A percentile compares a stretch with the other conserved stretches of the same genome.
Evolutionary conservation across 1,284 basidiomycete genomes (phyloP).

Genomic region (Ceratobasidium sp.): DNA sequence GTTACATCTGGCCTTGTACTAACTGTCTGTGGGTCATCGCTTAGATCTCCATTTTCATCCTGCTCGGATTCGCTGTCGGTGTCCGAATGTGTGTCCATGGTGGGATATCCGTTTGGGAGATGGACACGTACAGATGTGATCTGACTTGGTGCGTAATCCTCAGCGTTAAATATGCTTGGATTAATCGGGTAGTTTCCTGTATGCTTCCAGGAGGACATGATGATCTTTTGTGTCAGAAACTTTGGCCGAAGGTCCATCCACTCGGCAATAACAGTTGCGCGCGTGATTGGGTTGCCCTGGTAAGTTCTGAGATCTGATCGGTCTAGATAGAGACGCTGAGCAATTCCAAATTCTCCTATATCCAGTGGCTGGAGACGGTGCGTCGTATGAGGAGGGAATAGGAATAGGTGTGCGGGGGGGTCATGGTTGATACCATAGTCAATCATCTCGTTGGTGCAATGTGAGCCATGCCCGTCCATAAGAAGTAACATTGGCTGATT

Average conservation of each 20-base stretch:
- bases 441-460: conserved; percentile 51
- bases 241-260: conserved; percentile 32
- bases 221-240: background rate
- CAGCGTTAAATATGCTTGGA: conserved; percentile 19
- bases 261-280: conserved; percentile 19
- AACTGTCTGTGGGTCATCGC: background rate
- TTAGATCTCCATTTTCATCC: background rate
- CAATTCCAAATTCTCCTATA: conserved; percentile 46
- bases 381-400: conserved; percentile 47
- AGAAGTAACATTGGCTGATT: conserved; percentile 58
- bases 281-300: conserved; percentile 24
- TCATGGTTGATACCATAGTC: background rate
- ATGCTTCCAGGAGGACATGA: conserved; percentile 4
- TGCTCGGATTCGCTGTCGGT: background rate
- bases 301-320: background rate
- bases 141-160: conserved; percentile 34
- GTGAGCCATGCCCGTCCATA: conserved; percentile 62
- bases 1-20: no score
- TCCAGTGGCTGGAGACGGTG: conserved; percentile 50
- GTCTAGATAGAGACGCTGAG: conserved; percentile 31
- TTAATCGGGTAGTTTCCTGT: conserved; percentile 23
- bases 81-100: background rate
- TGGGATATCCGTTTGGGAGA: background rate
- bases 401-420: conserved; percentile 10
- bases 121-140: background rate